Conservation (phyloP, 805 yeast species). For the Clavispora santaluciae region DNA sequence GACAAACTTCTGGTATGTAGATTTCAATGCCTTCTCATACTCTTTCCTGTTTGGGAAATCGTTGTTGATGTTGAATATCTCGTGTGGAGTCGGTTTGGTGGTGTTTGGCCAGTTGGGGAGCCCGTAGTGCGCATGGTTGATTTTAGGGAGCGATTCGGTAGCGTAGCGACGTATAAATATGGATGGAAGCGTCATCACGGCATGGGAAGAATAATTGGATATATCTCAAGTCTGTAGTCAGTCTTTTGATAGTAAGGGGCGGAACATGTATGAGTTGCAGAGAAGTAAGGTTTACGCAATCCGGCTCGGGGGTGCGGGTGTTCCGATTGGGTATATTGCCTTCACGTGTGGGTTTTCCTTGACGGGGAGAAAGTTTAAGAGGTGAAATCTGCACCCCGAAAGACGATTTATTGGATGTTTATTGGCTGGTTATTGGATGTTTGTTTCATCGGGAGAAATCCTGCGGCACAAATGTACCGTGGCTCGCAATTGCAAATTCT, state of each 20-base stretch:
- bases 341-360: too few species aligned
- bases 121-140: constrained; percentile 20
- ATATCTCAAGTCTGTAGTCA: too few species aligned
- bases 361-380: too few species aligned
- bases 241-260: too few species aligned
- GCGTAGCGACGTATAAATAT: constrained; percentile 16
- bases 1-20: constrained; percentile 40
- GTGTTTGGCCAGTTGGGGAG: constrained; percentile 55
- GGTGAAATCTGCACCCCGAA: too few species aligned
- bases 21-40: constrained; percentile 45
- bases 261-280: not conserved
- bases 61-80: constrained; percentile 44
- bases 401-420: too few species aligned
- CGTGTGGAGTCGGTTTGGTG: constrained; percentile 62
- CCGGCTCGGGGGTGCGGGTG: not conserved
- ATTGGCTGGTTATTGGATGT: too few species aligned
- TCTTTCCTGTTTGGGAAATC: constrained; percentile 37
- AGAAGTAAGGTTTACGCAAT: too few species aligned
- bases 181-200: not conserved
- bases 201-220: not conserved
- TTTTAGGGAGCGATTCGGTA: constrained; percentile 11
- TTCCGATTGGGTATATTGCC: not conserved
- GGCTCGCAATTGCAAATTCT: too few species aligned
- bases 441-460: too few species aligned
- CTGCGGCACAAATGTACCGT: too few species aligned